Evolutionary conservation across 306 rosid species (phyloP).

Genomic region (Dalbergia cochinchinensis): DNA sequence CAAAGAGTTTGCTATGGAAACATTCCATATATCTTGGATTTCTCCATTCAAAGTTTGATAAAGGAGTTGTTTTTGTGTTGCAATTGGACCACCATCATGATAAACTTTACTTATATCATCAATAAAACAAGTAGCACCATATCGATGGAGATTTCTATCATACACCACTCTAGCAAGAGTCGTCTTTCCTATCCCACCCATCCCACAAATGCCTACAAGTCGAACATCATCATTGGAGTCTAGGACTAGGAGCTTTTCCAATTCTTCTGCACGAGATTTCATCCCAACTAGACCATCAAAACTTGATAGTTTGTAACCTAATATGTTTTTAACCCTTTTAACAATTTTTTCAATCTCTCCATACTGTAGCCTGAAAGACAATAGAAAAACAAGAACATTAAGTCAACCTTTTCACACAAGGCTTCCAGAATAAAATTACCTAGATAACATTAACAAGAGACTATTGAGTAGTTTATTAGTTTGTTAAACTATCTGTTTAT

Average conservation of each 20-base stretch:
- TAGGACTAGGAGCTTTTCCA: constrained; percentile 23
- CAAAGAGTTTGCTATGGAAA: background rate
- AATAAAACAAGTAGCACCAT: background rate
- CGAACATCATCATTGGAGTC: constrained; percentile 3
- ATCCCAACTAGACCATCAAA: constrained; percentile 30
- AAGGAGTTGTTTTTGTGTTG: background rate
- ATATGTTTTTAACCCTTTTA: background rate
- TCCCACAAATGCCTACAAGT: constrained; percentile 23
- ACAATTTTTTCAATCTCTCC: background rate
- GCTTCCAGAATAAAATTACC: too few species aligned
- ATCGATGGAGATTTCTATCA: background rate
- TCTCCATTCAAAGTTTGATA: background rate
- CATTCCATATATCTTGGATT: background rate
- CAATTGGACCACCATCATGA: background rate
- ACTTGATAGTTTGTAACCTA: background rate
- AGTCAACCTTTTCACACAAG: background rate
- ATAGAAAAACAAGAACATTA: background rate
- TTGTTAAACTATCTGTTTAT: too few species aligned
- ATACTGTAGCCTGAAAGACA: background rate
- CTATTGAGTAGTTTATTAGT: too few species aligned
- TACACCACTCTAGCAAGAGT: constrained; percentile 12
- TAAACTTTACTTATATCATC: constrained; percentile 29
- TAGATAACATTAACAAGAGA: too few species aligned
- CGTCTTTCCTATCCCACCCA: constrained; percentile 32
- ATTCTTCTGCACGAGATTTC: background rate